Base-by-base conservation (phyloP, 1,284 basidiomycete species). In the Ceratorhiza oryzae-sativae region DNA sequence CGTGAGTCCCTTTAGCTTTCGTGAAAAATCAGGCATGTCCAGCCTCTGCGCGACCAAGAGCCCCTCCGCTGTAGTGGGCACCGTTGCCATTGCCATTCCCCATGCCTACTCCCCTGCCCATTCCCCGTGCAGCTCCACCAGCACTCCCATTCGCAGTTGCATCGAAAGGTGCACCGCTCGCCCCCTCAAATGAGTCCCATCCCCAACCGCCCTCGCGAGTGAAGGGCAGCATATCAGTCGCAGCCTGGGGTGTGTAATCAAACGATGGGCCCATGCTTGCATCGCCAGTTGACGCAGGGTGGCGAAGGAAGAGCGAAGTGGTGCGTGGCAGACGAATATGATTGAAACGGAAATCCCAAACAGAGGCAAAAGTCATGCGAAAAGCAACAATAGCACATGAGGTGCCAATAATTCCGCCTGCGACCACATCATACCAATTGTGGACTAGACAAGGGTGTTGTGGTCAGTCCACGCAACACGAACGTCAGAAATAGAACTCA, bases 291-390 rank as follows among this genome's bases (percentile, higher is more conserved):
- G 76, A 78, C 1, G 59, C 71, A 18, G 80, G 79, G 9, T 67
- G 75, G 27, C 82, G 79, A 71, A 81, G 79, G 77, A 84, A 81
- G 20, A 84, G 76, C 3, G 83, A 84, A 0, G 82, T 82, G 8
- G 81, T 79, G 1, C 83, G 81, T 1, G 85, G 85, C 45, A 87
- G 82, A 39, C 86, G 79, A 55, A 87, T 75, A 76, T 87, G 85
- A 77, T 88, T 87, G 80, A 86, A 87, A 13, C 86, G 78, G 78
- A 86, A 88, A 77, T 87, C 86, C 75, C 82, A 83, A 42, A 85
- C 78, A n/a, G 84, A 79, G 0, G 84, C 85, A 75, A 86, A 87
- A 1, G 84, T 86, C 77, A 85, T 84, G 18, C 86, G 82, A 79
- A 84, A 88, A 1, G 86, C 84, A 49, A 86, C 83, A 48, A 87